These are phyloP conservation scores for Xerocomus brunneocitrinus DNA, from an alignment of 768 basidiomycete species.

Conservation along the genomic window DNA sequence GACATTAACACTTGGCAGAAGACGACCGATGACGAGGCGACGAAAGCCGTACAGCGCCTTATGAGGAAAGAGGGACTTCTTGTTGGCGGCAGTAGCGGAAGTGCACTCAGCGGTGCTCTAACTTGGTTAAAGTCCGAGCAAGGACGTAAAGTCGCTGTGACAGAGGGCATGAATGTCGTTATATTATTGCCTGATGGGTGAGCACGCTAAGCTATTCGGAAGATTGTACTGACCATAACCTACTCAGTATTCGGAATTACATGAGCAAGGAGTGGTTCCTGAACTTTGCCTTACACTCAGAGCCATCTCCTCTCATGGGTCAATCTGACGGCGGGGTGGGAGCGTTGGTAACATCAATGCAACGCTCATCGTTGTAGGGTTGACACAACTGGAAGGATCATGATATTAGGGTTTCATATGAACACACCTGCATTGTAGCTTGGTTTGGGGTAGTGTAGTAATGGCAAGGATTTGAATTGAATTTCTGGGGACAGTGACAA, in stretches of 20 bases:
- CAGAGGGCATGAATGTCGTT: constrained; percentile 80
- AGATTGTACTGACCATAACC: background rate
- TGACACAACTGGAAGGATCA: background rate
- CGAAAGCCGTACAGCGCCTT: constrained; percentile 64
- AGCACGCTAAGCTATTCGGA: constrained; percentile 19
- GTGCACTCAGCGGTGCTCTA: constrained; percentile 72
- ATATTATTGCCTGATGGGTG: constrained; percentile 88
- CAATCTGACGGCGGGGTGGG: background rate
- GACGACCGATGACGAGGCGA: constrained; percentile 76
- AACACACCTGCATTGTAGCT: background rate
- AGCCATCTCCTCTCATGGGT: constrained; percentile 43
- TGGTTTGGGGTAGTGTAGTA: background rate
- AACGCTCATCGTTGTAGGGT: constrained; percentile 5
- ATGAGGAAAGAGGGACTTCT: constrained; percentile 87
- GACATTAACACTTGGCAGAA: constrained; percentile 83
- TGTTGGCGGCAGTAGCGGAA: constrained; percentile 92
- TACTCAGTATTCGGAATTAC: constrained; percentile 78
- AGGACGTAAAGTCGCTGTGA: constrained; percentile 59
- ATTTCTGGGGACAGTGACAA: background rate
- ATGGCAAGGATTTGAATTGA: background rate
- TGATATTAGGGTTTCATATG: background rate
- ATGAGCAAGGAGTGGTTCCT: constrained; percentile 94
- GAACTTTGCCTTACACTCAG: constrained; percentile 53
- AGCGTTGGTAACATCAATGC: constrained; percentile 2
- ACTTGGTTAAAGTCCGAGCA: constrained; percentile 69